Evolutionary conservation across 2,329 filamentous ascomycete genomes (phyloP), one percentile per base, ranked within the genome.

Genomic region (Colletotrichum shisoi): DNA sequence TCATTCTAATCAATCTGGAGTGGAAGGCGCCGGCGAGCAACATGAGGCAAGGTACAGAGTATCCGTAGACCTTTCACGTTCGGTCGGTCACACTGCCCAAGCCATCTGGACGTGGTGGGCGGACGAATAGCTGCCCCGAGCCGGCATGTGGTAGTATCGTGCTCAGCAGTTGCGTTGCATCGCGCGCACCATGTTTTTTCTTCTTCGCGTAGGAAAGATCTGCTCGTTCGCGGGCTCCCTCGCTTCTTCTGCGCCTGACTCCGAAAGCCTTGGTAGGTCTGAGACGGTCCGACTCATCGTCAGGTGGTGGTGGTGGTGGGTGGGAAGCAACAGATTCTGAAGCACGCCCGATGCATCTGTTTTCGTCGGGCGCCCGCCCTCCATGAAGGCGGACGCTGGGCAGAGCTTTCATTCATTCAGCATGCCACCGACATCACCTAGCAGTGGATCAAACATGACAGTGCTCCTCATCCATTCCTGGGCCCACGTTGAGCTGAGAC

Each of bases 1-100:
- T 34, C 37, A 54, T 65, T 68, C 65, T 68, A 69, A 69, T 69
- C 67, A 68, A 69, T 68, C 67, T 68, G 67, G 54, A 59, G 63
- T 48, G 54, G 31, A 49, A 59, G 64, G 49, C 58, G 63, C 44
- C 64, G 54, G 48, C 44, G 59, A 66, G 48, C 59, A 48, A 49
- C 62, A 62, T 61, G 51, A 64, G 53, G 61, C 59, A 62, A 64
- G 53, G 61, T n/a, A n/a, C n/a, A n/a, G n/a, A n/a, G n/a, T n/a
- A n/a, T n/a, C n/a, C n/a, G n/a, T 64, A 62, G 44, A 44, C 57
- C 54, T 66, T 63, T 63, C 40, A n/a, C 27, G 12, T 51, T 57
- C 44, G 65, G 64, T 37, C 49, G 61, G 54, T 45, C 31, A 59
- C 54, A 67, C 54, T 60, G 53, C 45, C 34, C 57, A 39, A 31